Percentiles rank a stretch among this genome's conserved stretches.
Evolutionary conservation across 176 grass and related monocot genomes (phyloP).

Genomic region (Phoenix roebelenii): DNA sequence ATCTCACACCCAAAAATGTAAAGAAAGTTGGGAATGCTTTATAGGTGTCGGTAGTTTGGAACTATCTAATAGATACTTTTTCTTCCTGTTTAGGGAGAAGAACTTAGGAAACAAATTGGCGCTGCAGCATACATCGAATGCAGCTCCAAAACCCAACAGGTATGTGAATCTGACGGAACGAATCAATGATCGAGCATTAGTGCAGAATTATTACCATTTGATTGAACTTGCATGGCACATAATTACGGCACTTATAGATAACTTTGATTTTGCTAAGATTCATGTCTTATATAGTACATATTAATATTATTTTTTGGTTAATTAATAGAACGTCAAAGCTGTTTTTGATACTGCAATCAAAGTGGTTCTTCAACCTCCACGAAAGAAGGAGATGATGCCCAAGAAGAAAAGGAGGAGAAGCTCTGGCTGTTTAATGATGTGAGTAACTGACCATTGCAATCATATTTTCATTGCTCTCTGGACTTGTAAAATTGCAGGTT

Average conservation of each 20-base stretch:
- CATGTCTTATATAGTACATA: no score
- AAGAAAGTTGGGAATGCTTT: not conserved
- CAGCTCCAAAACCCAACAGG: slow-evolving; percentile 90
- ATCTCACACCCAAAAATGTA: no score
- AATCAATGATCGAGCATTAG: no score
- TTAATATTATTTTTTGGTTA: no score
- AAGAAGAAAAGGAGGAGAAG: slow-evolving; percentile 61
- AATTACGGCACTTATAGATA: no score
- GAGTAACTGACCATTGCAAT: slow-evolving; percentile 12
- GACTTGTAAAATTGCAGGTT: no score
- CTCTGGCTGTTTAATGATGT: slow-evolving; percentile 66
- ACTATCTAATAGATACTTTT: not conserved
- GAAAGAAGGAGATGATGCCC: slow-evolving; percentile 46
- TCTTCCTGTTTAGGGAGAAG: slow-evolving; percentile 40
- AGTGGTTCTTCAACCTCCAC: slow-evolving; percentile 85
- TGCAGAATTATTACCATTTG: no score
- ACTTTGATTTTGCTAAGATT: no score
- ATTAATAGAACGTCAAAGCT: slow-evolving; percentile 64
- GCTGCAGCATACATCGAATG: slow-evolving; percentile 75
- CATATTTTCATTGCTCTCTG: no score
- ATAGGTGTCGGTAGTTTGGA: not conserved
- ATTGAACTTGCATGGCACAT: no score
- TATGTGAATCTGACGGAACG: not conserved
- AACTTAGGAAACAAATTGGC: slow-evolving; percentile 84
- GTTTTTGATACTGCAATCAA: slow-evolving; percentile 93